A percentile compares a stretch with the other conserved stretches of the same genome.
These are phyloP conservation scores for Paraurostyla sp. DNA, from an alignment of 73 alveolate species.

Conservation along the genomic window DNA sequence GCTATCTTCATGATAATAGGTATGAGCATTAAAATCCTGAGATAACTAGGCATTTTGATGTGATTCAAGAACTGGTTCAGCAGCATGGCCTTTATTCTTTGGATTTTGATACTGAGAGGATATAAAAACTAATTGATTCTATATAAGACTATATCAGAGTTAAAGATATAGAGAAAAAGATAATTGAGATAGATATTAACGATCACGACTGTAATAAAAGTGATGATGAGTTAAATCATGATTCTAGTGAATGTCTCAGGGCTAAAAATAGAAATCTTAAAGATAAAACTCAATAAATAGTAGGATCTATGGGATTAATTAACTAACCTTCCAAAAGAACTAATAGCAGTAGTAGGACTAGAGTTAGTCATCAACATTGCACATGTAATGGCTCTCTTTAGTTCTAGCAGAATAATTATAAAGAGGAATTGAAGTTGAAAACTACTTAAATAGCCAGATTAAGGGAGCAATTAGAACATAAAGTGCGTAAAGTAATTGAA, in stretches of 20 bases:
- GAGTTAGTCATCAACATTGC: not conserved
- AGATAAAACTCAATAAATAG: not conserved
- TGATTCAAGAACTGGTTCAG: slow-evolving; percentile 45
- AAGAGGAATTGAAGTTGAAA: slow-evolving; percentile 31
- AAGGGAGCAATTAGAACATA: slow-evolving; percentile 38
- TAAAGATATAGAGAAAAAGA: slow-evolving; percentile 15
- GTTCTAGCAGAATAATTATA: not conserved
- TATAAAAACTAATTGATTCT: slow-evolving; percentile 23
- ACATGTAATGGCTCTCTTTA: not conserved
- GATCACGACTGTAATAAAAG: not conserved
- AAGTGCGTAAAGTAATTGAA: slow-evolving; percentile 40
- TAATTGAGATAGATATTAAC: not conserved
- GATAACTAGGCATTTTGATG: slow-evolving; percentile 33
- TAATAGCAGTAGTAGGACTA: not conserved
- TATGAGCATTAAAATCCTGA: not conserved
- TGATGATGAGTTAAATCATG: slow-evolving; percentile 11
- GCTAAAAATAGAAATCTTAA: not conserved
- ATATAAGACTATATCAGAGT: slow-evolving; percentile 11
- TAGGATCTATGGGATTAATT: slow-evolving; percentile 12
- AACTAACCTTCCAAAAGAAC: no score
- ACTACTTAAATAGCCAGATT: slow-evolving; percentile 2
- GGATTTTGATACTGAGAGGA: slow-evolving; percentile 54
- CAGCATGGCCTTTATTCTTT: slow-evolving; percentile 37
- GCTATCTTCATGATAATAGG: slow-evolving; percentile 42
- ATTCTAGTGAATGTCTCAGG: not conserved